A percentile compares a stretch with the other conserved stretches of the same genome.
These are phyloP conservation scores for Beauveria scarabaeidicola DNA, from an alignment of 2,329 filamentous ascomycete genomes.

Conservation along the genomic window DNA sequence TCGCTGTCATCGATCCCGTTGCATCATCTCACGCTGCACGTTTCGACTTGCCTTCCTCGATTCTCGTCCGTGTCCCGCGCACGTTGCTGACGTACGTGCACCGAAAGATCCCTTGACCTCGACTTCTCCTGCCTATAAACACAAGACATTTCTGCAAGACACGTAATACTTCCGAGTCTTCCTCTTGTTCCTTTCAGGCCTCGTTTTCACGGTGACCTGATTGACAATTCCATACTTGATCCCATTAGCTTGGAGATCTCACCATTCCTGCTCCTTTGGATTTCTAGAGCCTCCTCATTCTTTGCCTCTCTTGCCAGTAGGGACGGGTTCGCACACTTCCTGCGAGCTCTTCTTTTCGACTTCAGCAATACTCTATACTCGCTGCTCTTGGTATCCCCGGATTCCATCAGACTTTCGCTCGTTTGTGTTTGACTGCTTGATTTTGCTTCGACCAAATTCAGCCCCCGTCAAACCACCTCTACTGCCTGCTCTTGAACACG, in stretches of 20 bases:
- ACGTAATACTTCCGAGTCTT: constrained; percentile 9
- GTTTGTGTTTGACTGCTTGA: constrained; percentile 3
- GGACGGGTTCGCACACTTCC: neutral
- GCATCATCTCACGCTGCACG: neutral
- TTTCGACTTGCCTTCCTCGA: neutral
- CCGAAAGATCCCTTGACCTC: constrained; percentile 1
- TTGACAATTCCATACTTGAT: neutral
- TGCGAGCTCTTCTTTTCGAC: neutral
- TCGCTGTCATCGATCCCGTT: constrained; percentile 4
- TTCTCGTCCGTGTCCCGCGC: neutral
- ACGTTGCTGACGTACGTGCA: constrained; percentile 5
- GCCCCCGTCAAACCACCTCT: neutral
- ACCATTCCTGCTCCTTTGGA: neutral
- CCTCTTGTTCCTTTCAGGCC: neutral
- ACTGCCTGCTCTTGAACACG: neutral
- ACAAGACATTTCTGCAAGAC: constrained; percentile 3
- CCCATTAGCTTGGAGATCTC: constrained; percentile 12
- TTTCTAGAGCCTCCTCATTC: neutral
- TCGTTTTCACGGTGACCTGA: neutral
- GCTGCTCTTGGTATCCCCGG: neutral
- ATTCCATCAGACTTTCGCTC: neutral
- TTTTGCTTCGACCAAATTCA: neutral
- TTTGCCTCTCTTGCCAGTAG: constrained; percentile 8
- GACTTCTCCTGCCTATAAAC: constrained; percentile 7
- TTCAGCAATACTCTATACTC: constrained; percentile 1